These are phyloP conservation scores for Sophora flavescens DNA, from an alignment of 306 rosid species.

Conservation along the genomic window DNA sequence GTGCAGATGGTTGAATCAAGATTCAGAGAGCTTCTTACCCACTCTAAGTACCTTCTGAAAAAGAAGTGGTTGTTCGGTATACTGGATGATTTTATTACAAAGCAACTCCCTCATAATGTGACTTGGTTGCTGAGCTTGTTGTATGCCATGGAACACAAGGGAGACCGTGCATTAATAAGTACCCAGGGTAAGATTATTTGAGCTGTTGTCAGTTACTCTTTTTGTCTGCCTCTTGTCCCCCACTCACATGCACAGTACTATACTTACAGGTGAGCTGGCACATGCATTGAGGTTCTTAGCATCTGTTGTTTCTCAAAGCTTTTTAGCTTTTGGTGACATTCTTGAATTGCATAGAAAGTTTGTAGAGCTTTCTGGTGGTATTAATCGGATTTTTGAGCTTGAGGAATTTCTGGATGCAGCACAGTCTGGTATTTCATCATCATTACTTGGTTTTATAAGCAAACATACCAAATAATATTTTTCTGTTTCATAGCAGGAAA, in stretches of 20 bases:
- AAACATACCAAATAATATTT: slow-evolving; percentile 13
- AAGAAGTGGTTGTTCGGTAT: slow-evolving; percentile 94
- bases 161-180: slow-evolving; percentile 81
- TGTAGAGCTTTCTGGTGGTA: slow-evolving; percentile 89
- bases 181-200: slow-evolving; percentile 75
- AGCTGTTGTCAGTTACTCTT: slow-evolving; percentile 30
- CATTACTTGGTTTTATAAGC: slow-evolving; percentile 1
- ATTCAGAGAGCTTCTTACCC: slow-evolving; percentile 82
- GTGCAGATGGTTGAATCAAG: slow-evolving; percentile 96
- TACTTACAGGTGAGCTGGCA: slow-evolving; percentile 88
- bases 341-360: slow-evolving; percentile 92
- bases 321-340: slow-evolving; percentile 98
- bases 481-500: slow-evolving; percentile 21
- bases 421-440: slow-evolving; percentile 70
- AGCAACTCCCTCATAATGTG: slow-evolving; percentile 98
- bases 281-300: slow-evolving; percentile 98
- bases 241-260: slow-evolving; percentile 1
- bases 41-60: slow-evolving; percentile 74
- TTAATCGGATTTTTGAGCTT: slow-evolving; percentile 91
- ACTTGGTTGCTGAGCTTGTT: slow-evolving; percentile 98
- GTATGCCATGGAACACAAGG: slow-evolving; percentile 91
- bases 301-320: slow-evolving; percentile 99
- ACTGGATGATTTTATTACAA: slow-evolving; percentile 90
- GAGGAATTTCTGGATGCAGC: slow-evolving; percentile 91
- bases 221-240: slow-evolving; percentile 35